These are phyloP conservation scores for Suhomyces prunicola DNA, from an alignment of 805 yeast species.

Conservation along the genomic window DNA sequence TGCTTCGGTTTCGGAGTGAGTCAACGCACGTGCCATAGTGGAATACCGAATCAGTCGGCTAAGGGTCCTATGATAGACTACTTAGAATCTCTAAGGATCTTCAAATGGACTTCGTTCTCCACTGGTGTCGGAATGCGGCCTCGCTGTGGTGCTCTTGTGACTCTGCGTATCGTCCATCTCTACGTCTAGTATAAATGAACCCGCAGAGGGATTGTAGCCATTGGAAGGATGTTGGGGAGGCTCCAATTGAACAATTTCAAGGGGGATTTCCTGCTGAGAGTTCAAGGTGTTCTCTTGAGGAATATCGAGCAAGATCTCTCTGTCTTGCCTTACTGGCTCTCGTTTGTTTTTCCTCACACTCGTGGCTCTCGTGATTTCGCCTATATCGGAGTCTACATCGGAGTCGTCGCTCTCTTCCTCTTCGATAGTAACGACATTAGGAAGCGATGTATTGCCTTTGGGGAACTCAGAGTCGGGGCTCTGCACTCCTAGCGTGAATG, in stretches of 20 bases:
- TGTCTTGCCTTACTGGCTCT: constrained; percentile 5
- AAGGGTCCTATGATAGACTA: neutral
- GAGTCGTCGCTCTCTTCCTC: constrained; percentile 16
- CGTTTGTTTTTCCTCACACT: constrained; percentile 20
- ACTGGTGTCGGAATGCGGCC: constrained; percentile 11
- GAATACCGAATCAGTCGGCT: no score
- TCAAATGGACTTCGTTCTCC: constrained; percentile 30
- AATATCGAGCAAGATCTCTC: constrained; percentile 14
- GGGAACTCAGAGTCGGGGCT: neutral
- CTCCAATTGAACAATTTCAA: constrained; percentile 4
- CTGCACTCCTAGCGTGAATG: constrained; percentile 1
- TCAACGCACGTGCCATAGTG: neutral
- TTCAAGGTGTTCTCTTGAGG: neutral
- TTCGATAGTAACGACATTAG: neutral
- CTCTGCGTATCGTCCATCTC: constrained; percentile 19
- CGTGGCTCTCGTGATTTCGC: constrained; percentile 42
- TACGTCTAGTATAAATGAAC: constrained; percentile 33
- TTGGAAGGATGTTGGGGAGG: neutral
- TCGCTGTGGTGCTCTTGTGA: neutral
- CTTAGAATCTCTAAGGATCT: constrained; percentile 15
- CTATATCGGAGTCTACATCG: constrained; percentile 46
- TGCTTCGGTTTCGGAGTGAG: neutral
- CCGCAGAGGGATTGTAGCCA: constrained; percentile 6
- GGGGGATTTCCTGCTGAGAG: constrained; percentile 5
- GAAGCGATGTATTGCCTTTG: neutral